Percentiles rank a stretch among this genome's conserved stretches.
Conservation (phyloP, 108 stramenopile species). For the Skeletonema marinoi region DNA sequence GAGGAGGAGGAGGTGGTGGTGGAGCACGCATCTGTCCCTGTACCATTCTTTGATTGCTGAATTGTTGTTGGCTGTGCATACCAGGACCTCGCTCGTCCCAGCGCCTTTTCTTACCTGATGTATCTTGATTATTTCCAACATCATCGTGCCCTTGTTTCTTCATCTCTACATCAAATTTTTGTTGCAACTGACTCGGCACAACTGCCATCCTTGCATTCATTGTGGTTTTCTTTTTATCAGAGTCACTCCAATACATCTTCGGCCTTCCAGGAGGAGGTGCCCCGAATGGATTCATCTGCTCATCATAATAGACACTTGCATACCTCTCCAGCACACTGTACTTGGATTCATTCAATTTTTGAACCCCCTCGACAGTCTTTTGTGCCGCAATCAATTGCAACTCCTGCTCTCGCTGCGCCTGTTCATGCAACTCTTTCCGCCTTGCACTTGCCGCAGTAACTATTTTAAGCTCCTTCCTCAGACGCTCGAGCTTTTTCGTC, state of each 20-base stretch:
- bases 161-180: conserved; percentile 23
- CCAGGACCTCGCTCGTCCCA: conserved; percentile 20
- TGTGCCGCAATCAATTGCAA: conserved; percentile 25
- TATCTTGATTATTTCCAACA: conserved; percentile 9
- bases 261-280: conserved; percentile 85
- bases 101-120: neutral
- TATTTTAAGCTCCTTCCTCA: conserved; percentile 76
- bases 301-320: conserved; percentile 74
- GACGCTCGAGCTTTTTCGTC: conserved; percentile 60
- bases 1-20: conserved; percentile 29
- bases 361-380: conserved; percentile 40
- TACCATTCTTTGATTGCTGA: conserved; percentile 19
- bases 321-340: conserved; percentile 44
- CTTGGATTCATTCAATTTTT: conserved; percentile 60
- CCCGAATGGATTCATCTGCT: conserved; percentile 77
- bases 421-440: conserved; percentile 42
- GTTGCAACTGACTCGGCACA: conserved; percentile 28
- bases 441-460: conserved; percentile 35
- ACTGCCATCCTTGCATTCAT: conserved; percentile 39
- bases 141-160: conserved; percentile 11
- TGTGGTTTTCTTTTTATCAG: conserved; percentile 26
- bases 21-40: conserved; percentile 37
- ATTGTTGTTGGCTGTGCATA: conserved; percentile 15
- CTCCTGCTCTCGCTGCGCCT: conserved; percentile 28
- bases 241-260: conserved; percentile 59